phyloP scores from a whole-genome alignment of 2,329 filamentous ascomycete species.

The Alternaria angustiovoidea region DNA sequence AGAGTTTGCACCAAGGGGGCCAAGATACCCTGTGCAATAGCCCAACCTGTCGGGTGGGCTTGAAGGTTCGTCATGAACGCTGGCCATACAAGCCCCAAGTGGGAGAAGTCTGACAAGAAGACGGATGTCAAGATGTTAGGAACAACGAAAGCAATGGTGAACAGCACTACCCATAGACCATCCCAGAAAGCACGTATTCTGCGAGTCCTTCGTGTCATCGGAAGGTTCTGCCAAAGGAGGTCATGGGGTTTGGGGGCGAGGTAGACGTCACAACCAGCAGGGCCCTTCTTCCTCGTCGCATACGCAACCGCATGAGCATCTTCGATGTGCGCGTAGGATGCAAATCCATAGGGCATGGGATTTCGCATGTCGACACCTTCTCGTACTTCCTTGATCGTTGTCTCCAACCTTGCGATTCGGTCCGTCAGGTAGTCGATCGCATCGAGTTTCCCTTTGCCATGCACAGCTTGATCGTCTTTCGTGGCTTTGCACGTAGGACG shows the following conservation, averaged over 20 bases:
- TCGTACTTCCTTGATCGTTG: conserved; percentile 83
- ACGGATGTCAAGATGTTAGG: conserved; percentile 95
- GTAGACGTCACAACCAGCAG: conserved; percentile 75
- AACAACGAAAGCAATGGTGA: conserved; percentile 86
- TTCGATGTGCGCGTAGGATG: conserved; percentile 85
- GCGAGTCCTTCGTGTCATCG: conserved; percentile 72
- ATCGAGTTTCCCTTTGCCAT: conserved; percentile 79
- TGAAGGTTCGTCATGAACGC: conserved; percentile 74
- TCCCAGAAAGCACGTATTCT: conserved; percentile 78
- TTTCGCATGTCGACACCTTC: conserved; percentile 86
- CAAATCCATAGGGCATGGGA: conserved; percentile 90
- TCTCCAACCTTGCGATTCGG: conserved; percentile 81
- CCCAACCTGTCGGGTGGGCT: conserved; percentile 74
- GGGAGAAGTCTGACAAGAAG: conserved; percentile 85
- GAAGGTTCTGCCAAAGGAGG: conserved; percentile 94
- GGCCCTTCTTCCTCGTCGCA: conserved; percentile 78
- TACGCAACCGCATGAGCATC: conserved; percentile 87
- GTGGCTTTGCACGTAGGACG: conserved; percentile 81
- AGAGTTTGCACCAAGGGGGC: conserved; percentile 86
- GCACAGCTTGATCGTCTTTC: conserved; percentile 73
- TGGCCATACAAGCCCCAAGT: conserved; percentile 82
- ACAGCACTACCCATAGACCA: conserved; percentile 79
- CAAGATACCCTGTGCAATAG: conserved; percentile 88
- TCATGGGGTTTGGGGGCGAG: conserved; percentile 89
- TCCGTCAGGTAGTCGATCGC: conserved; percentile 92